Percentiles rank a stretch among this genome's conserved stretches.
Conservation (phyloP, 257 asterid species). For the Solanum paucissectum region DNA sequence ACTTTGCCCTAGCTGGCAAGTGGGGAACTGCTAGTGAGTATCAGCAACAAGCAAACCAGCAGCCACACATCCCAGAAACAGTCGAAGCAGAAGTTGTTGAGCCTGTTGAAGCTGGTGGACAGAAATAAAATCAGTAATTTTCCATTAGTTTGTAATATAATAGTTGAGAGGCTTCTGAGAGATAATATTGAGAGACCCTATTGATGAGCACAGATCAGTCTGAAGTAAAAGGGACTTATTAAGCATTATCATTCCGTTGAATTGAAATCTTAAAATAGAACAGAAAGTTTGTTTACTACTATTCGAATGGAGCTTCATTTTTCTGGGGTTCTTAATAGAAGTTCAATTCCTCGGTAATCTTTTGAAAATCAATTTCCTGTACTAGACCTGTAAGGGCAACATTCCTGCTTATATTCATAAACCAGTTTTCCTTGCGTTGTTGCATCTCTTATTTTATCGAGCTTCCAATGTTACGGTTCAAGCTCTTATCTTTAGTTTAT, state of each 20-base stretch:
- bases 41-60: conserved; percentile 26
- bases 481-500: too few relatives aligned
- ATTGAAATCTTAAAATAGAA: neutral
- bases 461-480: too few relatives aligned
- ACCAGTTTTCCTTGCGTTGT: neutral
- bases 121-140: conserved; percentile 19
- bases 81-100: conserved; percentile 77
- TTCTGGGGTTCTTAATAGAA: neutral
- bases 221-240: neutral
- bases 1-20: conserved; percentile 65
- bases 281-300: neutral
- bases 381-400: neutral
- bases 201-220: neutral
- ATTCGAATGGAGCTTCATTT: neutral
- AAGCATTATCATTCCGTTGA: neutral
- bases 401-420: neutral
- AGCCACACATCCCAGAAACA: conserved; percentile 25
- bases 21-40: conserved; percentile 35
- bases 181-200: neutral
- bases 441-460: too few relatives aligned
- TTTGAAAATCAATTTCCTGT: neutral
- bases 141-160: neutral
- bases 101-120: conserved; percentile 46
- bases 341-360: neutral
- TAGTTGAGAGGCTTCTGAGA: neutral